phyloP scores from a whole-genome alignment of 108 stramenopile species.

The Nannochloropsis oceanica region DNA sequence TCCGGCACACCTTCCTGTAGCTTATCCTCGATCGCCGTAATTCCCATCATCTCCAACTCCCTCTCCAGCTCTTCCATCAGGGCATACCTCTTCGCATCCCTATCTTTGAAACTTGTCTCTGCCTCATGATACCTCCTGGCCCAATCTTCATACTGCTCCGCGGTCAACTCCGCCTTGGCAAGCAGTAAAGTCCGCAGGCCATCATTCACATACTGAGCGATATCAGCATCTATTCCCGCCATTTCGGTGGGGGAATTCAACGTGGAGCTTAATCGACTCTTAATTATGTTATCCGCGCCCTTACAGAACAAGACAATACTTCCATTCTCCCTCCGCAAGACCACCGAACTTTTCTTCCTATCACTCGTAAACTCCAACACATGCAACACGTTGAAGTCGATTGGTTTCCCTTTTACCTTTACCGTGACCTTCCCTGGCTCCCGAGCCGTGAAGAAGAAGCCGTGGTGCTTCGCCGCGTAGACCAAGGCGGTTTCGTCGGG shows the following conservation, averaged over 20 bases:
- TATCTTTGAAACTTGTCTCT: constrained; percentile 11
- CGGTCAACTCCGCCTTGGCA: constrained; percentile 14
- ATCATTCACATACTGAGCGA: constrained; percentile 18
- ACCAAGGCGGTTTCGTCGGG: constrained; percentile 38
- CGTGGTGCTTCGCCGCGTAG: constrained; percentile 39
- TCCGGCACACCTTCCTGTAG: constrained; percentile 54
- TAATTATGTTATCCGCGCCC: constrained; percentile 50
- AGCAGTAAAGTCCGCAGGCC: constrained; percentile 41
- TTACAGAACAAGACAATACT: constrained; percentile 38
- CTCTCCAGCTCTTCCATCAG: constrained; percentile 22
- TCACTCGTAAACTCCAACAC: constrained; percentile 40
- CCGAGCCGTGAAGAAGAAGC: constrained; percentile 14
- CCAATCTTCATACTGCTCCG: constrained; percentile 8
- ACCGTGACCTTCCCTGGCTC: neutral
- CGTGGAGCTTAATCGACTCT: constrained; percentile 10
- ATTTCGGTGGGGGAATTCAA: neutral
- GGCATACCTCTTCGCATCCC: constrained; percentile 6
- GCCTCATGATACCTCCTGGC: constrained; percentile 14
- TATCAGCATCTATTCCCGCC: constrained; percentile 1
- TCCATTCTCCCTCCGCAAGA: constrained; percentile 15
- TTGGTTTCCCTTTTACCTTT: neutral
- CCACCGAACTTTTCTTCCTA: constrained; percentile 47
- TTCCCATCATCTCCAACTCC: constrained; percentile 38
- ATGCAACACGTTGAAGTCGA: constrained; percentile 33
- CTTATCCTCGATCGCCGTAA: constrained; percentile 55